These are phyloP conservation scores for Lagenidium sp. DNA, from an alignment of 352 stramenopile species.

Conservation along the genomic window DNA sequence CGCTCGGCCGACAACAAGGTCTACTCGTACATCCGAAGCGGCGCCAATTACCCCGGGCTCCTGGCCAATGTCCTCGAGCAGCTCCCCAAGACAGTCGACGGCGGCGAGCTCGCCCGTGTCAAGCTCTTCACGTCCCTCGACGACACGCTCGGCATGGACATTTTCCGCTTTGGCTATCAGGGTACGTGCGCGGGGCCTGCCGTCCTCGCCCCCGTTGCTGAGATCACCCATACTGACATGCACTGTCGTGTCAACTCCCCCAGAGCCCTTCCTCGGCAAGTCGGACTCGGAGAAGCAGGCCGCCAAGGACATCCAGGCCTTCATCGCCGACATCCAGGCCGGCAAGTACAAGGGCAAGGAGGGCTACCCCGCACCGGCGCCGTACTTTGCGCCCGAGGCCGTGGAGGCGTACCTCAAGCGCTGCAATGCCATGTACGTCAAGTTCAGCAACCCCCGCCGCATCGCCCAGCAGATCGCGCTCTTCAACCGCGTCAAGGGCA, in stretches of 20 bases:
- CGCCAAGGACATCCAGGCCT: constrained; percentile 43
- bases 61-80: constrained; percentile 63
- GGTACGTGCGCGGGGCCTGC: too few relatives aligned
- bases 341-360: constrained; percentile 54
- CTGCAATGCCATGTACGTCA: constrained; percentile 77
- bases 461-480: constrained; percentile 63
- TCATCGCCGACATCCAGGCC: constrained; percentile 63
- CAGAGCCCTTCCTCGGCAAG: constrained; percentile 52
- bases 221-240: too few relatives aligned
- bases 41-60: constrained; percentile 64
- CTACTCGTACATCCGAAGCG: constrained; percentile 79
- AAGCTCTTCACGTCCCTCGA: constrained; percentile 88
- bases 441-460: constrained; percentile 70
- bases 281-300: constrained; percentile 48
- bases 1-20: constrained; percentile 64
- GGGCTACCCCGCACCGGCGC: constrained; percentile 39
- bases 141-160: constrained; percentile 75
- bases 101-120: constrained; percentile 63
- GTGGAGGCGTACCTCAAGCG: constrained; percentile 61
- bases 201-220: too few relatives aligned
- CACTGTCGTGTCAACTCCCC: too few relatives aligned
- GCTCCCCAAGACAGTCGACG: constrained; percentile 53
- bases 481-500: constrained; percentile 57
- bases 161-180: constrained; percentile 80
- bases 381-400: constrained; percentile 46